Evolutionary conservation across 1,139 yeast species (phyloP).

Genomic region (Saccharomyces uvarum): DNA sequence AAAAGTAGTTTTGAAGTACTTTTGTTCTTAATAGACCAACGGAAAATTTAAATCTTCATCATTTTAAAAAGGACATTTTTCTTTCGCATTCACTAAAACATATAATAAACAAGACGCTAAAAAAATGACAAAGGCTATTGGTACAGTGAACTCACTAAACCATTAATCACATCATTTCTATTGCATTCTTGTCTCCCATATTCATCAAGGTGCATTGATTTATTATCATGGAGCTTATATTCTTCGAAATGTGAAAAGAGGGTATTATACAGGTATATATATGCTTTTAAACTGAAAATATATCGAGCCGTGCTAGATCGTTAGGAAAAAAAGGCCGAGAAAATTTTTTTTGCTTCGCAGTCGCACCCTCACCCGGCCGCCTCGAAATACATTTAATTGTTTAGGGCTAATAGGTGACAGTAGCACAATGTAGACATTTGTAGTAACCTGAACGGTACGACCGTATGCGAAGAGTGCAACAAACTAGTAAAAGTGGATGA

Average conservation of each 20-base stretch:
- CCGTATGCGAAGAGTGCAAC: too few species aligned
- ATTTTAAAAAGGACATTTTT: slow-evolving; percentile 8
- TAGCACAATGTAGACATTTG: background rate
- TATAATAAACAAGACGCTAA: background rate
- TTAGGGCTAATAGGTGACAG: background rate
- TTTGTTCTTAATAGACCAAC: slow-evolving; percentile 32
- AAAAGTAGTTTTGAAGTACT: slow-evolving; percentile 19
- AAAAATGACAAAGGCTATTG: background rate
- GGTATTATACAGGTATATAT: background rate
- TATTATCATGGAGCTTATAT: too few species aligned
- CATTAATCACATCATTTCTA: background rate
- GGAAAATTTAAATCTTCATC: slow-evolving; percentile 27
- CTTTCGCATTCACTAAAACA: background rate
- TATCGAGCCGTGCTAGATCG: background rate
- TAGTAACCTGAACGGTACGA: background rate
- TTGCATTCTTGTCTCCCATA: background rate
- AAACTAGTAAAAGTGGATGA: too few species aligned
- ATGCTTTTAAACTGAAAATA: background rate
- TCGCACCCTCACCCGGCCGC: background rate
- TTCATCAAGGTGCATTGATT: background rate
- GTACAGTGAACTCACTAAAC: slow-evolving; percentile 1
- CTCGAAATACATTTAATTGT: background rate
- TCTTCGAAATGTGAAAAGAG: too few species aligned
- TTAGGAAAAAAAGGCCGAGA: background rate
- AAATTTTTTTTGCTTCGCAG: background rate